These are phyloP conservation scores for Madurella mycetomatis DNA, from an alignment of 2,329 filamentous ascomycete species.

Conservation along the genomic window DNA sequence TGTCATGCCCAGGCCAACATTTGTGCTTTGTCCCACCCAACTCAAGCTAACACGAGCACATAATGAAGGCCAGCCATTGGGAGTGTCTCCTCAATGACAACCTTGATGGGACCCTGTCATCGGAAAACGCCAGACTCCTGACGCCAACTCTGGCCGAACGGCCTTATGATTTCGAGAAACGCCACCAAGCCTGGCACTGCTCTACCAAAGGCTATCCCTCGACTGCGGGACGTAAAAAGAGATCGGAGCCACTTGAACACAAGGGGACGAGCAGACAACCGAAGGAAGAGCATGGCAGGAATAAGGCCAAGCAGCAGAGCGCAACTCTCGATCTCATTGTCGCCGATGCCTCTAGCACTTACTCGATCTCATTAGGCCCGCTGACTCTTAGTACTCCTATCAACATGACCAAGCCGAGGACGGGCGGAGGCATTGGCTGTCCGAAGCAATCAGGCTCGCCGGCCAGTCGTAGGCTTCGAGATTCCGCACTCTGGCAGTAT, in stretches of 20 bases:
- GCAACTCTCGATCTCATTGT: no score
- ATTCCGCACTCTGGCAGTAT: slow-evolving; percentile 2
- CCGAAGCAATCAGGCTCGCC: not conserved
- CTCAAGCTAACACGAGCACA: not conserved
- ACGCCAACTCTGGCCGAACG: slow-evolving; percentile 9
- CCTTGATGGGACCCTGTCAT: slow-evolving; percentile 13
- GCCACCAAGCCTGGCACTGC: slow-evolving; percentile 8
- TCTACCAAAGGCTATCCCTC: slow-evolving; percentile 10
- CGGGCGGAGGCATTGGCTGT: no score
- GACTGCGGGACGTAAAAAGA: slow-evolving; percentile 10
- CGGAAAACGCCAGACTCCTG: slow-evolving; percentile 10
- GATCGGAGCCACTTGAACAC: not conserved
- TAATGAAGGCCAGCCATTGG: slow-evolving; percentile 11
- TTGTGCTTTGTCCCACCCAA: no score
- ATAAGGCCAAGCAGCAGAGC: not conserved
- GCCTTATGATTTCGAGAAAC: slow-evolving; percentile 16
- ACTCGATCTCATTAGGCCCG: no score
- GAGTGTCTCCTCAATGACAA: slow-evolving; percentile 21
- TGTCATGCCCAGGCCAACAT: not conserved
- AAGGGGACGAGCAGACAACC: no score
- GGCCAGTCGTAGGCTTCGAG: not conserved
- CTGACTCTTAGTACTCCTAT: no score
- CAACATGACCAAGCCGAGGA: no score
- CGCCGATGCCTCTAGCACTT: no score
- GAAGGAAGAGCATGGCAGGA: not conserved